Base-by-base conservation (phyloP, 2,329 filamentous ascomycete genomes). In the Byssoonygena ceratinophila region DNA sequence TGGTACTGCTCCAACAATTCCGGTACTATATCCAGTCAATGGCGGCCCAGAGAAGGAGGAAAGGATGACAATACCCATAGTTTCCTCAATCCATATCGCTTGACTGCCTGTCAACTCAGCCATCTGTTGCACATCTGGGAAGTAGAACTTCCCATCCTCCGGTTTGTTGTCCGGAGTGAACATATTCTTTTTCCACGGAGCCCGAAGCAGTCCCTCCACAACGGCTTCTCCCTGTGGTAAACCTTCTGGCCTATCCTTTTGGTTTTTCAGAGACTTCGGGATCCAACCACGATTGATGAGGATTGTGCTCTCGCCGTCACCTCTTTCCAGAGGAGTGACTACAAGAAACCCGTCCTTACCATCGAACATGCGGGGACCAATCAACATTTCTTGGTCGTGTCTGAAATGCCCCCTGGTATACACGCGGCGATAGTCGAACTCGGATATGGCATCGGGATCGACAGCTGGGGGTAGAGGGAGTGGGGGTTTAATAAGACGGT, bases 151-250 rank as follows among this genome's bases (percentile, higher is more conserved):
- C 54, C 84, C 81, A 64, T 82, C 82, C 60, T 90, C 83, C 0
- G 91, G 91, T 60, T 81, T 76, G 62, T 98, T 98, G 0, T 85
- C 82, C 0, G 92, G 92, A 52, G 92, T 98, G 68, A 98, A 98
- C 79, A 90, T 85, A 68, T 98, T 98, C 77, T 91, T 94, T 78
- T 94, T 92, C 80, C 87, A 94, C 7, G 91, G 91, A 71, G 92
- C 82, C 55, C 92, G 73, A 66, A 98, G 66, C 66, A 98, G 63
- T 0, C 92, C 92, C 70, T 95, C 83, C 1, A 98, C 82, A 0
- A 77, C 79, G 8, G 97, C 83, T 62, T 85, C 80, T 0, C 82
- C 87, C 46, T 64, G 66, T 0, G 85, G 84, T 59, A 97, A 60
- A 1, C 82, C 81, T 22, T 81, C 78, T 0, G 77, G 72, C 34